phyloP scores from a whole-genome alignment of 2,329 filamentous ascomycete genomes.

The Aspergillus alliaceus region DNA sequence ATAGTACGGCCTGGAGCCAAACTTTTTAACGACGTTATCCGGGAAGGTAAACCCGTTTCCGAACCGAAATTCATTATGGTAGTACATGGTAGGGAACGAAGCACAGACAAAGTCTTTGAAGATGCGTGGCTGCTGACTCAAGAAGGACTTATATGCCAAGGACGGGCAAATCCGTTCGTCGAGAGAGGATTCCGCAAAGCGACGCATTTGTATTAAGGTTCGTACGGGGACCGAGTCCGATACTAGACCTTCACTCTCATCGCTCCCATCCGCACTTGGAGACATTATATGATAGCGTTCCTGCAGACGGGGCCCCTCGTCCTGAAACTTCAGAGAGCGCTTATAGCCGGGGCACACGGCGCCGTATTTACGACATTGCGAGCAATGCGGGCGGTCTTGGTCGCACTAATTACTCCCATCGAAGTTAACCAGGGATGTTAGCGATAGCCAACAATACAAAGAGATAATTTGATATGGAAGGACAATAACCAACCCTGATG shows the following conservation, averaged over 20 bases:
- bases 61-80: conserved; percentile 24
- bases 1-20: conserved; percentile 20
- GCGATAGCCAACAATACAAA: neutral
- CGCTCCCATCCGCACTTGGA: neutral
- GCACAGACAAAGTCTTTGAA: conserved; percentile 26
- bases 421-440: neutral
- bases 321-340: conserved; percentile 31
- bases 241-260: neutral
- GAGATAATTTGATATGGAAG: neutral
- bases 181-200: conserved; percentile 13
- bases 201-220: neutral
- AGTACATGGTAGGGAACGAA: conserved; percentile 24
- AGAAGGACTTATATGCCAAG: conserved; percentile 22
- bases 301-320: conserved; percentile 31
- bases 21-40: conserved; percentile 18
- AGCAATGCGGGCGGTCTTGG: conserved; percentile 25
- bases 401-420: conserved; percentile 22
- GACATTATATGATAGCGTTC: conserved; percentile 24
- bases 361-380: conserved; percentile 34
- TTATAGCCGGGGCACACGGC: conserved; percentile 32
- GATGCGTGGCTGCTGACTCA: conserved; percentile 22
- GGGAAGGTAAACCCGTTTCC: conserved; percentile 21
- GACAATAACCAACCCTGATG: conserved; percentile 26
- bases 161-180: conserved; percentile 24
- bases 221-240: neutral